Evolutionary conservation across 1,139 yeast genomes (phyloP).

Genomic region (Candida sp.): DNA sequence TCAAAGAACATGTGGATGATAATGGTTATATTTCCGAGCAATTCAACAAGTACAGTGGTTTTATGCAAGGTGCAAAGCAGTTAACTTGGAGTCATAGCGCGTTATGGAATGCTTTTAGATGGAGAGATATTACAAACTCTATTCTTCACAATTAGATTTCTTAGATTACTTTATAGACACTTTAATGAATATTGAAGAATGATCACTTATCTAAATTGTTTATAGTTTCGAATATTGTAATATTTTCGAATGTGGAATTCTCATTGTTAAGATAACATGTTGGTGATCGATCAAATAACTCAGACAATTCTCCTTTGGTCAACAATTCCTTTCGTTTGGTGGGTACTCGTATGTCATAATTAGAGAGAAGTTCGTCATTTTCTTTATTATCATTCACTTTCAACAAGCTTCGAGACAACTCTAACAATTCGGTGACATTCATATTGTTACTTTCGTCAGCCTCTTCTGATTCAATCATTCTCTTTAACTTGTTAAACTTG

Average conservation of each 20-base stretch:
- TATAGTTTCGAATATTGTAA: conserved; percentile 52
- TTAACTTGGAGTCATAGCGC: conserved; percentile 93
- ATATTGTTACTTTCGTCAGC: conserved; percentile 9
- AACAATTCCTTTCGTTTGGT: conserved; percentile 9
- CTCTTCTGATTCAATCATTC: conserved; percentile 10
- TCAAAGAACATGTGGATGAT: conserved; percentile 67
- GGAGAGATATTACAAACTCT: conserved; percentile 36
- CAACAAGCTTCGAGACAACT: conserved; percentile 22
- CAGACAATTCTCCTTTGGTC: conserved; percentile 42
- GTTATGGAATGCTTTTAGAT: conserved; percentile 66
- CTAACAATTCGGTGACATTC: conserved; percentile 27
- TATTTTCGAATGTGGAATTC: conserved; percentile 30
- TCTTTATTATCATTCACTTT: conserved; percentile 9
- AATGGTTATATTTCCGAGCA: conserved; percentile 90
- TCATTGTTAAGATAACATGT: conserved; percentile 35
- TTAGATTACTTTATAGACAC: neutral
- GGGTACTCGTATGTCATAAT: neutral
- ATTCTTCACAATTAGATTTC: neutral
- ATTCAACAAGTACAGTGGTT: conserved; percentile 77
- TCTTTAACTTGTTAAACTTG: conserved; percentile 41
- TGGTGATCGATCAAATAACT: conserved; percentile 51
- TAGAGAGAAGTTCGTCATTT: neutral
- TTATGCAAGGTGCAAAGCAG: conserved; percentile 81
- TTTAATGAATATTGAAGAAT: neutral
- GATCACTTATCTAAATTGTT: conserved; percentile 29